These are phyloP conservation scores for Bimuria novae-zelandiae DNA, from an alignment of 2,329 filamentous ascomycete species.

Conservation along the genomic window DNA sequence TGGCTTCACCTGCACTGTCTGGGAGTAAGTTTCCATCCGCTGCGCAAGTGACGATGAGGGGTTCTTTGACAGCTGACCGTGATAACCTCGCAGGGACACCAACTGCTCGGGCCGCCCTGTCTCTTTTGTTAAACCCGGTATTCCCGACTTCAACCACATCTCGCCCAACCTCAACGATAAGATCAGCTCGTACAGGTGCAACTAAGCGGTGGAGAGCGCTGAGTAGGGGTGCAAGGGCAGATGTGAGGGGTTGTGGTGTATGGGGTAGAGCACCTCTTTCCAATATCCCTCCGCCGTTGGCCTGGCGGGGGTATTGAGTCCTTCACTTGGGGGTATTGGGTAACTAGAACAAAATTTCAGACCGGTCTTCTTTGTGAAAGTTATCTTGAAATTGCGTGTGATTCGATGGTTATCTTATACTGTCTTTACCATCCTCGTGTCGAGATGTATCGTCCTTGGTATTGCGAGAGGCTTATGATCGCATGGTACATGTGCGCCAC, in stretches of 20 bases:
- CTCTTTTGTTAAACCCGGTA: conserved; percentile 6
- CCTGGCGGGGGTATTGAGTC: neutral
- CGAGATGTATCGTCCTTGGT: too few relatives aligned
- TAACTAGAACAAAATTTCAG: neutral
- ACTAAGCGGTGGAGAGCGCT: neutral
- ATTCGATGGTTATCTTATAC: too few relatives aligned
- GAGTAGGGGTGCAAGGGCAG: neutral
- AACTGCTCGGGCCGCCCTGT: conserved; percentile 1
- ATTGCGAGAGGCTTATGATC: too few relatives aligned
- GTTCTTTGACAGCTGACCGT: neutral
- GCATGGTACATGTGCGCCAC: too few relatives aligned
- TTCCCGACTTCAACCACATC: conserved; percentile 2
- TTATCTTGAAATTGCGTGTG: neutral
- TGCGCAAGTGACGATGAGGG: neutral
- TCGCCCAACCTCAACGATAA: conserved; percentile 7
- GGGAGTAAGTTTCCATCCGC: neutral
- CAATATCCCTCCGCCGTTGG: neutral
- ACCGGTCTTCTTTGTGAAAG: neutral
- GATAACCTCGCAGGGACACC: neutral
- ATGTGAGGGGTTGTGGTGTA: neutral
- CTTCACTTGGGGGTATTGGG: neutral
- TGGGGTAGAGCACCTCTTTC: neutral
- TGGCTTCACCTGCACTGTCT: conserved; percentile 9
- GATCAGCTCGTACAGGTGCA: conserved; percentile 12
- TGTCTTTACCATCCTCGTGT: too few relatives aligned